A percentile compares a stretch with the other conserved stretches of the same genome.
Conservation (phyloP, 2,329 filamentous ascomycete species). For the Penicillium sp. region DNA sequence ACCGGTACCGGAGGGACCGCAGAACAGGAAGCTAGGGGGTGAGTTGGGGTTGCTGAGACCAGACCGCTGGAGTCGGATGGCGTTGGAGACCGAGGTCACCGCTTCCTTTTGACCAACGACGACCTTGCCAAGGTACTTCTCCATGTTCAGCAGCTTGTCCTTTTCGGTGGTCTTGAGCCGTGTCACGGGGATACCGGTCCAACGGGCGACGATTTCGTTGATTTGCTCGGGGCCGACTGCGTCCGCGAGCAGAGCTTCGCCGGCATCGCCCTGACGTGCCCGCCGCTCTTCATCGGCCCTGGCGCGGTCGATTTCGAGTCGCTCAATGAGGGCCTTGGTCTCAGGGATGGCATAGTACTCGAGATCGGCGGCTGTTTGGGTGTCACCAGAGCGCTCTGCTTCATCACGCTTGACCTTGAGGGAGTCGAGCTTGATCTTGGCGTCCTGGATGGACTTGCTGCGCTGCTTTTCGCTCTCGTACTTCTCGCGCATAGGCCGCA, state of each 20-base stretch:
- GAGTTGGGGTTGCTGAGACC: constrained; percentile 93
- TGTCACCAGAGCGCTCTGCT: constrained; percentile 77
- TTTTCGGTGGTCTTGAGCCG: constrained; percentile 90
- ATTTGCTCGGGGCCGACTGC: constrained; percentile 95
- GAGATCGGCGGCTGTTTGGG: constrained; percentile 80
- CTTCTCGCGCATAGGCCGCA: constrained; percentile 84
- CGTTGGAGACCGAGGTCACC: constrained; percentile 84
- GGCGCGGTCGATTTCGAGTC: constrained; percentile 71
- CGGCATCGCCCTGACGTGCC: constrained; percentile 50
- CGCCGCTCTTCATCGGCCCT: constrained; percentile 62
- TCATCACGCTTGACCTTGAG: constrained; percentile 88
- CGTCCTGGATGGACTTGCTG: constrained; percentile 82
- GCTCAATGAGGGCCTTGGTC: constrained; percentile 68
- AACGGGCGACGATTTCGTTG: constrained; percentile 93
- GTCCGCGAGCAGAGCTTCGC: constrained; percentile 72
- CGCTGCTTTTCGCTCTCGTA: constrained; percentile 89
- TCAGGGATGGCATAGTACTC: constrained; percentile 97
- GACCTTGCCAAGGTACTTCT: constrained; percentile 69
- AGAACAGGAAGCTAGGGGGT: constrained; percentile 96
- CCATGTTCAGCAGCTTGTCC: constrained; percentile 95
- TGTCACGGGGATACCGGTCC: constrained; percentile 95
- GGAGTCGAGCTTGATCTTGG: constrained; percentile 87
- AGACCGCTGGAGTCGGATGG: constrained; percentile 87
- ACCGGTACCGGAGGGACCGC: constrained; percentile 93
- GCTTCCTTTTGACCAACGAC: constrained; percentile 94